Evolutionary conservation across 805 yeast species (phyloP), one percentile per base, ranked within the genome.

Genomic region (Zygoascus flipseniorum): DNA sequence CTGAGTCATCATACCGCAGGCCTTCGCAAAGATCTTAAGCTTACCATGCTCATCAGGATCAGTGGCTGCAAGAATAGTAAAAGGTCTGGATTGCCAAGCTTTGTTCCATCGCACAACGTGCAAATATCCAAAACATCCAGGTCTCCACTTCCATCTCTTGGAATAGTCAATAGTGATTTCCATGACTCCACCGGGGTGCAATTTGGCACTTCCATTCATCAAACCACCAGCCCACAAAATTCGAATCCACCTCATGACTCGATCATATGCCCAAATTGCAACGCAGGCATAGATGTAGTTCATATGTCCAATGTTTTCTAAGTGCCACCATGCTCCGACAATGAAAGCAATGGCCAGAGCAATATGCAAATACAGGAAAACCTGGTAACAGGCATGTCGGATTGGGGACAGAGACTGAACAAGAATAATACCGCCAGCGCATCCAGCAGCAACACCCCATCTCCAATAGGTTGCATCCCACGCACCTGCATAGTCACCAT

Each of bases 1-100:
- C 41, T 49, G 47, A n/a, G 63, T 61, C 31, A 54, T 51, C 9
- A 63, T 63, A 9, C 54, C 53, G 35, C 52, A 51, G 5, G 55
- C 58, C 37, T 50, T 43, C 11, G 55, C 52, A 47, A 52, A 56
- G 41, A 60, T 31, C 13, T 51, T 43, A 9, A 61, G 42, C 23
- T 55, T 50, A 10, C 56, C 58, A 2, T 54, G 37, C 20, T 52
- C 50, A 2, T 52, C 56, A 8, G 56, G 53, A 8, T 47, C 48
- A 1, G 58, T 57, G 11, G 58, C 51, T 23, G 52, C 50, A 26
- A 52, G 51, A 10, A 68, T 51, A 1, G 90, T 82, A 68, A 86
- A 85, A 3, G 92, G 92, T 65, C 85, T 89, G 4, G 85, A 78
- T 64, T 85, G 88, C 82, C 83, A 83, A 65, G 83, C 80, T 37